Percentiles rank a stretch among this genome's conserved stretches.
phyloP scores from a whole-genome alignment of 805 yeast species.

The Sugiyamaella chiloensis region DNA sequence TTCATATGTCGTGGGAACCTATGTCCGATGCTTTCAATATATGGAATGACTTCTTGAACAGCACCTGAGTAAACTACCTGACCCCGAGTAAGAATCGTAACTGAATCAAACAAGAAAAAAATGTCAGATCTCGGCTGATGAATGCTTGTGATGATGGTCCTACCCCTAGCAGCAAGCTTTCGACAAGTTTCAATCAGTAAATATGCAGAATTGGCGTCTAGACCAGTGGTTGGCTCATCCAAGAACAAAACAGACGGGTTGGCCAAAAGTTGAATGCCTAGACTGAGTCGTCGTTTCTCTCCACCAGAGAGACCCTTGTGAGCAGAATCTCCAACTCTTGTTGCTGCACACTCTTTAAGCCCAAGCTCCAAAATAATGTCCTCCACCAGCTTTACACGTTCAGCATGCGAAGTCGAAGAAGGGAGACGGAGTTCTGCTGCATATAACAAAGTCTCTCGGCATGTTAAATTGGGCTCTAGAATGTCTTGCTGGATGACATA shows the following conservation, averaged over 20 bases:
- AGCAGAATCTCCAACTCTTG: constrained; percentile 51
- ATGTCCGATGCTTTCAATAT: constrained; percentile 49
- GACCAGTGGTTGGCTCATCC: constrained; percentile 88
- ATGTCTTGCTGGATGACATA: constrained; percentile 77
- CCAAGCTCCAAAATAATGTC: constrained; percentile 64
- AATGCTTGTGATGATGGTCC: constrained; percentile 70
- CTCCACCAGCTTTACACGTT: constrained; percentile 50
- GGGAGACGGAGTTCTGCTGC: constrained; percentile 73
- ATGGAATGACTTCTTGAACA: constrained; percentile 40
- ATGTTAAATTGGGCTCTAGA: constrained; percentile 66
- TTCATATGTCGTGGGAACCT: constrained; percentile 47
- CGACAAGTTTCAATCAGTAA: constrained; percentile 59
- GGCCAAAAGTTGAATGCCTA: constrained; percentile 72
- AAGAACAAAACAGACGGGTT: constrained; percentile 74
- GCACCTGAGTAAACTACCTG: constrained; percentile 47
- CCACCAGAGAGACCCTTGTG: constrained; percentile 77
- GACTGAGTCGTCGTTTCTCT: constrained; percentile 71
- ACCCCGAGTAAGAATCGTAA: constrained; percentile 66
- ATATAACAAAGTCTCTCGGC: constrained; percentile 62
- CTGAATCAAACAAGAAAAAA: constrained; percentile 59
- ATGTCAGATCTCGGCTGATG: constrained; percentile 86
- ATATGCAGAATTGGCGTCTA: constrained; percentile 75
- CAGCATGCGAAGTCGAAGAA: constrained; percentile 39
- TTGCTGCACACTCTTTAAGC: constrained; percentile 58
- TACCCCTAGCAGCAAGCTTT: constrained; percentile 54